Conservation (phyloP, 495 filamentous ascomycete genomes). For the Cryomyces antarcticus region DNA sequence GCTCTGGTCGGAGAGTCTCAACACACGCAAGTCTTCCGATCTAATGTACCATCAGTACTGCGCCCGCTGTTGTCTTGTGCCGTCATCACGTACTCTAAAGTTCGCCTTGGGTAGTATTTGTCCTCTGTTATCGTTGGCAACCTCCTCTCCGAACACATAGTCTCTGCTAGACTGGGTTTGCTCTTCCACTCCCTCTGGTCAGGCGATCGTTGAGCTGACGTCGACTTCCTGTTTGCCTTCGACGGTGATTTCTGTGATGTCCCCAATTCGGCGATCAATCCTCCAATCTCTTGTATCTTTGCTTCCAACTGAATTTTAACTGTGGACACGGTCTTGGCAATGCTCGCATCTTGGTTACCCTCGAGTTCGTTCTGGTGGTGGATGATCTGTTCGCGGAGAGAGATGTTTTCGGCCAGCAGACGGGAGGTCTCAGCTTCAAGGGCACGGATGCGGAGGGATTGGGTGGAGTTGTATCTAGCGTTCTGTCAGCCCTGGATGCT, state of each 20-base stretch:
- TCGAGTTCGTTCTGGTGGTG: slow-evolving; percentile 47
- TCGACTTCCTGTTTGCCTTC: neutral
- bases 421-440: slow-evolving; percentile 72
- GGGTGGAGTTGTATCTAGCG: slow-evolving; percentile 62
- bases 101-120: slow-evolving; percentile 51
- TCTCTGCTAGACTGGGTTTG: slow-evolving; percentile 5
- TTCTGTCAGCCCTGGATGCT: neutral
- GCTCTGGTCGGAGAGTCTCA: no score
- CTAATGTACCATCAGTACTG: no score
- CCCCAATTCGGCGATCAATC: slow-evolving; percentile 26
- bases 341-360: slow-evolving; percentile 3
- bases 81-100: slow-evolving; percentile 47
- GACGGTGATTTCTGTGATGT: neutral
- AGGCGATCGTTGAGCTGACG: neutral
- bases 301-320: slow-evolving; percentile 25
- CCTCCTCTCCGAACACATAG: slow-evolving; percentile 30
- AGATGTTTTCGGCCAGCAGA: slow-evolving; percentile 70
- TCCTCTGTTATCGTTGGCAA: slow-evolving; percentile 72
- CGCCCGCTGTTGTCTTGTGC: no score
- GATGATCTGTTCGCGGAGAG: slow-evolving; percentile 58
- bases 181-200: slow-evolving; percentile 3
- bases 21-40: no score
- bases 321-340: slow-evolving; percentile 8
- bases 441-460: slow-evolving; percentile 71
- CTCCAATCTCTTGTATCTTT: slow-evolving; percentile 37